Conservation (phyloP, 2,329 filamentous ascomycete species). For the Diplodia seriata region DNA sequence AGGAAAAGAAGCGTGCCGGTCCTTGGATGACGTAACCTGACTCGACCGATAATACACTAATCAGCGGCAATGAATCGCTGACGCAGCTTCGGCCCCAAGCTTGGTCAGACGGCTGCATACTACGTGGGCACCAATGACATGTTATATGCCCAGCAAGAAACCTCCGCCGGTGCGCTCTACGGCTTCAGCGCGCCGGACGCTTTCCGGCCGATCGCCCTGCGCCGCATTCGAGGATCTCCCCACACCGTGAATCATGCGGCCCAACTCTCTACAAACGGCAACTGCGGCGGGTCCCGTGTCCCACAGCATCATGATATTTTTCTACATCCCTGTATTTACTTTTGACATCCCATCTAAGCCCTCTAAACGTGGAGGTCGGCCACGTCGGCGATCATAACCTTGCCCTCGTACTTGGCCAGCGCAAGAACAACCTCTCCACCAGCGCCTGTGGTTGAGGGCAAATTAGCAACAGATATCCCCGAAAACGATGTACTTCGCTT, state of each 20-base stretch:
- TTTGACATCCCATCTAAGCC: neutral
- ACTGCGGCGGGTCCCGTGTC: neutral
- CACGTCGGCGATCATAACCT: conserved; percentile 25
- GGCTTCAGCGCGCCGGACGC: conserved; percentile 15
- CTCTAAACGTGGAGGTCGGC: conserved; percentile 32
- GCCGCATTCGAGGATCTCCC: conserved; percentile 10
- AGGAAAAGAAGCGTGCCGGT: neutral
- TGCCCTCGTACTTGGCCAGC: conserved; percentile 24
- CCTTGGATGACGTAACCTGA: conserved; percentile 25
- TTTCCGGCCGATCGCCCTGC: conserved; percentile 21
- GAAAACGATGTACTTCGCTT: neutral
- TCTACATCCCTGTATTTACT: neutral
- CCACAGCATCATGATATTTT: neutral
- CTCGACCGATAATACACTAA: conserved; percentile 13
- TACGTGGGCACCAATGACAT: conserved; percentile 2
- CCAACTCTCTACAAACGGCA: neutral
- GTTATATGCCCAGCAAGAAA: neutral
- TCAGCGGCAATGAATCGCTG: conserved; percentile 24
- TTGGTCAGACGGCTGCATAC: conserved; percentile 17
- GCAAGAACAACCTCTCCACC: conserved; percentile 30
- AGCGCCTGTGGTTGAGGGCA: neutral
- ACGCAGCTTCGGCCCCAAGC: neutral
- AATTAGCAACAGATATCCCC: neutral
- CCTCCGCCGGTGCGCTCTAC: conserved; percentile 6
- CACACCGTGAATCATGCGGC: conserved; percentile 1